phyloP scores from a whole-genome alignment of 371 early-diverging fungal genomes.

The Lichtheimia hyalospora region DNA sequence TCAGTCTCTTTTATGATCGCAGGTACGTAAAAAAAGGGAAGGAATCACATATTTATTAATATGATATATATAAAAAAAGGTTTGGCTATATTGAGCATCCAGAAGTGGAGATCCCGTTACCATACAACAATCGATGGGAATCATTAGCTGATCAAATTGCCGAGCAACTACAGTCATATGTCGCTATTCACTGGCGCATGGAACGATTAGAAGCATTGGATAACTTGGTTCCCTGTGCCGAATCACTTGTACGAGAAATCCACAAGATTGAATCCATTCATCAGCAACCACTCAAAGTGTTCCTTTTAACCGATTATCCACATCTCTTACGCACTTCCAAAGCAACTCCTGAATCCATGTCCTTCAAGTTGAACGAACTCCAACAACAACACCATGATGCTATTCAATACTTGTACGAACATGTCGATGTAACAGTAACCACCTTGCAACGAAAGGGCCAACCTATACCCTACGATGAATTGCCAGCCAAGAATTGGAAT shows the following conservation, averaged over 20 bases:
- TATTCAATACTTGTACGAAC: slow-evolving; percentile 31
- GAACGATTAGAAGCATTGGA: slow-evolving; percentile 42
- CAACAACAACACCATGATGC: slow-evolving; percentile 43
- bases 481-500: slow-evolving; percentile 70
- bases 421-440: slow-evolving; percentile 30
- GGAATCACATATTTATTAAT: no score
- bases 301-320: slow-evolving; percentile 49
- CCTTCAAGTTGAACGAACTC: slow-evolving; percentile 33
- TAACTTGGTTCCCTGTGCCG: slow-evolving; percentile 43
- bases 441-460: slow-evolving; percentile 16
- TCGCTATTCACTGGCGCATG: slow-evolving; percentile 58
- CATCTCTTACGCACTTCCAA: slow-evolving; percentile 34
- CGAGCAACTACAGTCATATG: slow-evolving; percentile 33
- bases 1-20: slow-evolving; percentile 42
- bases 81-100: slow-evolving; percentile 34
- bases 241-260: slow-evolving; percentile 26
- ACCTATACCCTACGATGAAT: slow-evolving; percentile 73
- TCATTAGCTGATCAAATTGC: slow-evolving; percentile 37
- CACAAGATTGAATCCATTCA: slow-evolving; percentile 8
- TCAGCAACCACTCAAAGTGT: slow-evolving; percentile 20
- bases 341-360: slow-evolving; percentile 40
- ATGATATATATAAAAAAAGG: slow-evolving; percentile 23
- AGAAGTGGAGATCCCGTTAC: slow-evolving; percentile 24
- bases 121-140: slow-evolving; percentile 31
- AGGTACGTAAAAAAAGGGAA: slow-evolving; percentile 13